Evolutionary conservation across 352 stramenopile genomes (phyloP).

Genomic region (Phytophthora pluvialis): DNA sequence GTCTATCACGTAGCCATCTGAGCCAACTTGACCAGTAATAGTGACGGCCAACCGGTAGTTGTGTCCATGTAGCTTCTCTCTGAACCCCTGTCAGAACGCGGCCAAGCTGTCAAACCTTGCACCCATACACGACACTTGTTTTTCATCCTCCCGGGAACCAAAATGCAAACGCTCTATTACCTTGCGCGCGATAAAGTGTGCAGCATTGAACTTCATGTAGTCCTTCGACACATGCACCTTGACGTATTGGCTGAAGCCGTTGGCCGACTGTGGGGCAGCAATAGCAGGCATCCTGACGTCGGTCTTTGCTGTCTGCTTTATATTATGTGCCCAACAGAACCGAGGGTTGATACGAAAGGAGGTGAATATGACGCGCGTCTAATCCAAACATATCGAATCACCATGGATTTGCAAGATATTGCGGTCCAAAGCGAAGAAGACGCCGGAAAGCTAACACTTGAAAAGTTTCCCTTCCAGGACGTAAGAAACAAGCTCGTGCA

Average conservation of each 20-base stretch:
- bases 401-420: no score
- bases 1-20: constrained; percentile 97
- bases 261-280: not conserved
- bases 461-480: no score
- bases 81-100: constrained; percentile 75
- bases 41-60: constrained; percentile 96
- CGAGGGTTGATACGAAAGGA: not conserved
- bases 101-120: not conserved
- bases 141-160: not conserved
- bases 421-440: no score
- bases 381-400: no score
- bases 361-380: no score
- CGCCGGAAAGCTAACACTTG: no score
- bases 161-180: constrained; percentile 23
- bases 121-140: not conserved
- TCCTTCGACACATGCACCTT: constrained; percentile 89
- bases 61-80: constrained; percentile 97
- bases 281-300: not conserved
- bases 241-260: constrained; percentile 51
- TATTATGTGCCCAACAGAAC: not conserved
- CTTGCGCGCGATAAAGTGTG: constrained; percentile 90
- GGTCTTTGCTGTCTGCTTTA: not conserved
- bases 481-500: no score
- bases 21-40: constrained; percentile 80
- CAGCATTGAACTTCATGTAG: constrained; percentile 92